Evolutionary conservation across 371 early-diverging fungal species (phyloP).

Genomic region (Catenaria anguillulae): DNA sequence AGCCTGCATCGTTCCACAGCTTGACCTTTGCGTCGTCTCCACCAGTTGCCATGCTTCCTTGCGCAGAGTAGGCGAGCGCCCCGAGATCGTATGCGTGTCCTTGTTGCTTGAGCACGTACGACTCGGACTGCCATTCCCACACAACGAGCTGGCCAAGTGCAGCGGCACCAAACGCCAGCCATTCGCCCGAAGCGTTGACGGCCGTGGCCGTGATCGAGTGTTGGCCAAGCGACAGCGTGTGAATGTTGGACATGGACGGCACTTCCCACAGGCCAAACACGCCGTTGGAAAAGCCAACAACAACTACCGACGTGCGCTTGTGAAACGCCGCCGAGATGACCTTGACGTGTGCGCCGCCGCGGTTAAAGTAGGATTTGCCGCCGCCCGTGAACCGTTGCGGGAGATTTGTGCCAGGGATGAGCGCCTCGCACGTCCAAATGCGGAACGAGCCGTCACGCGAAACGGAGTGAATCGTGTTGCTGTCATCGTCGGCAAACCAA

Average conservation of each 20-base stretch:
- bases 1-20: constrained; percentile 90
- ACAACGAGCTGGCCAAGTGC: constrained; percentile 88
- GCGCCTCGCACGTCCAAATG: constrained; percentile 46
- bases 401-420: constrained; percentile 19
- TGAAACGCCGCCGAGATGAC: constrained; percentile 74
- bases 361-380: constrained; percentile 36
- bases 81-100: constrained; percentile 91
- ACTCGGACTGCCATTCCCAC: constrained; percentile 99
- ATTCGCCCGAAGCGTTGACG: constrained; percentile 83
- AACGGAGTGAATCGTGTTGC: constrained; percentile 65
- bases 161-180: constrained; percentile 89
- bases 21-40: constrained; percentile 95
- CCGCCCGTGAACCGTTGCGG: constrained; percentile 15
- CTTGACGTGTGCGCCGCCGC: constrained; percentile 47
- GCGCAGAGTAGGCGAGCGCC: constrained; percentile 69
- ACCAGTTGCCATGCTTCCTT: constrained; percentile 88
- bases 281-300: constrained; percentile 81
- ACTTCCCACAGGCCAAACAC: constrained; percentile 95
- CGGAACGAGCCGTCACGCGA: constrained; percentile 79
- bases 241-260: constrained; percentile 72
- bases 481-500: constrained; percentile 48
- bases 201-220: constrained; percentile 73
- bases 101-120: constrained; percentile 94
- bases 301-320: constrained; percentile 50
- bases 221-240: constrained; percentile 81